Conservation (phyloP, 208 protist genomes). For the Endotrypanum monterogeii region DNA sequence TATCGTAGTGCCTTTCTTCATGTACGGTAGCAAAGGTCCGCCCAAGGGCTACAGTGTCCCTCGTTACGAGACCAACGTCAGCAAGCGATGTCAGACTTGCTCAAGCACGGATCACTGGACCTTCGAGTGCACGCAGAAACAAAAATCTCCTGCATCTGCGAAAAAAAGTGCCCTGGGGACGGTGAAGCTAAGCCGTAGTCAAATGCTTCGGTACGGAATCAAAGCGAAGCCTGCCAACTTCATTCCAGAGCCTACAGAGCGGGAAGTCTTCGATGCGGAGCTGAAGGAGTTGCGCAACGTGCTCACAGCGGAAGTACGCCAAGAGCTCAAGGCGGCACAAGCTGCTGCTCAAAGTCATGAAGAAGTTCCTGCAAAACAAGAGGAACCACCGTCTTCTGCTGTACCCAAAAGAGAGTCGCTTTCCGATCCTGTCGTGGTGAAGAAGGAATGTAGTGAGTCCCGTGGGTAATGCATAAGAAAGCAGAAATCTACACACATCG, state of each 20-base stretch:
- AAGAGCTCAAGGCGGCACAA: slow-evolving; percentile 21
- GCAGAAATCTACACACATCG: not conserved
- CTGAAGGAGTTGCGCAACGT: slow-evolving; percentile 34
- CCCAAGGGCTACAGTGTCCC: slow-evolving; percentile 88
- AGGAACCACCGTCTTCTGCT: not conserved
- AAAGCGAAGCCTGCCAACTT: slow-evolving; percentile 62
- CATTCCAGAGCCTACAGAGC: slow-evolving; percentile 64
- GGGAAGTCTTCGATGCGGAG: slow-evolving; percentile 54
- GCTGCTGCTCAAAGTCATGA: not conserved
- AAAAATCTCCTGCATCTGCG: slow-evolving; percentile 9
- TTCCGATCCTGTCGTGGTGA: slow-evolving; percentile 5
- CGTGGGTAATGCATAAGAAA: slow-evolving; percentile 1
- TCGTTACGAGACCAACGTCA: slow-evolving; percentile 38
- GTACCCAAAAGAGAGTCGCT: slow-evolving; percentile 17
- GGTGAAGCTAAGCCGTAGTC: slow-evolving; percentile 63
- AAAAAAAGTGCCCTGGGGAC: slow-evolving; percentile 32
- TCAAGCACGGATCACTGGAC: slow-evolving; percentile 74
- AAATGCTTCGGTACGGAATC: slow-evolving; percentile 82
- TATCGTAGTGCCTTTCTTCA: slow-evolving; percentile 12
- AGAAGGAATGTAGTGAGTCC: slow-evolving; percentile 25
- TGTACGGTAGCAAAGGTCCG: slow-evolving; percentile 67
- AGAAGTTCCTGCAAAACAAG: not conserved
- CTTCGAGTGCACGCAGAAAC: slow-evolving; percentile 62
- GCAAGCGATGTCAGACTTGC: slow-evolving; percentile 70
- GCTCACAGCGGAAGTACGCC: slow-evolving; percentile 33